Base-by-base conservation (phyloP, 1,284 basidiomycete species). In the Puccinia polysora region DNA sequence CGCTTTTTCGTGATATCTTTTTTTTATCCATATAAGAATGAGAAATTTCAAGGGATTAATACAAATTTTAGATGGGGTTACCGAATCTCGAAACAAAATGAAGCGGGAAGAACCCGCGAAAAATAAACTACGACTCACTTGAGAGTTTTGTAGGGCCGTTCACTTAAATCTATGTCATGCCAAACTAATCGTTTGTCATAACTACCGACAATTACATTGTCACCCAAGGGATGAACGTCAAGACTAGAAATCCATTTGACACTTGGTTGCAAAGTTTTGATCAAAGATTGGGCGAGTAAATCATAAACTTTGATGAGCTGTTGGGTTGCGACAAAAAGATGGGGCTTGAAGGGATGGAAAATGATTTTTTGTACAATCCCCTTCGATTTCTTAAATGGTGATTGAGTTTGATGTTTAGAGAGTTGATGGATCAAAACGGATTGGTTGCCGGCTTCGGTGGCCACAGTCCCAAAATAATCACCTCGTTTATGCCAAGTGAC, bases 291-390 rank as follows among this genome's bases (percentile, higher is more conserved):
- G 76, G 90, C 91, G 45, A 90, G 87, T 30, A 99, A 85, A 80
- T 98, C 94, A 83, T 98, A 99, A 75, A 98, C 81, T 74, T 94
- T 86, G 75, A 99, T 88, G 80, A 97, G 95, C 78, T 94, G 90
- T 81, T 98, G 94, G 2, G 96, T 98, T 85, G 96, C 96, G 67
- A 97, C 95, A 78, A 98, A 97, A 83, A 99, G 94, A 80, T 93
- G 87, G 6, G 96, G 92, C 80, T 92, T 93, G 59, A 84, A 81
- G 2, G 96, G 95, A 81, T 99, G 96, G 86, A 99, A 99, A 56
- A 88, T 84, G 18, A 96, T 91, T 67, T 88, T 83, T 81, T 99
- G 95, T 10, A 97, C 89, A 12, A 86, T 80, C 32, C 96, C 95
- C 80, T 90, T 90, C 76, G 93, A 86, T 80, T 93, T 93, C 79